phyloP scores from a whole-genome alignment of 495 filamentous ascomycete genomes.

The Arthonia radiata region DNA sequence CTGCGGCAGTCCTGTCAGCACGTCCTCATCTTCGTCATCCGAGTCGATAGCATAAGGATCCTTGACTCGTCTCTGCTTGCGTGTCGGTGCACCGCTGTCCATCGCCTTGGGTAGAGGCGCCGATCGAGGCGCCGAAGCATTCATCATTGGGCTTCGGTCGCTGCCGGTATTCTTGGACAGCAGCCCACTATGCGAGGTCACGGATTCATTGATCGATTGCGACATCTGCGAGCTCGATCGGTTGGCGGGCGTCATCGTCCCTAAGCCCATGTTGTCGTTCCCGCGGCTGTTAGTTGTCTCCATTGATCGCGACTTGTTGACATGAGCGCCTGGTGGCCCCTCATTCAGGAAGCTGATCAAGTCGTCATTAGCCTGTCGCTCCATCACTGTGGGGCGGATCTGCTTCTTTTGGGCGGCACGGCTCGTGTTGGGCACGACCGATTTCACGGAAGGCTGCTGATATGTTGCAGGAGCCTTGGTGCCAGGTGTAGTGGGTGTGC shows the following conservation, averaged over 20 bases:
- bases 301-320: constrained; percentile 30
- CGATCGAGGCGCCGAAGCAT: constrained; percentile 3
- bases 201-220: too few species aligned
- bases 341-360: constrained; percentile 85
- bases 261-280: neutral
- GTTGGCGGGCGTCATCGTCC: constrained; percentile 17
- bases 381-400: constrained; percentile 42
- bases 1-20: constrained; percentile 19
- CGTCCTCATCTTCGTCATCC: constrained; percentile 49
- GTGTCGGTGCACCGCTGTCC: constrained; percentile 14
- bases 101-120: constrained; percentile 7
- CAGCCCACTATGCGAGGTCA: too few species aligned
- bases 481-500: neutral
- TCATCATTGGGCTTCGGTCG: constrained; percentile 1
- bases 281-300: constrained; percentile 57
- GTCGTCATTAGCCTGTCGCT: constrained; percentile 46
- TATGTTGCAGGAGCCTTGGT: neutral
- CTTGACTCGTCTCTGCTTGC: constrained; percentile 50
- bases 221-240: constrained; percentile 7
- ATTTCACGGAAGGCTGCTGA: too few species aligned
- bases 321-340: constrained; percentile 33
- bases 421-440: too few species aligned
- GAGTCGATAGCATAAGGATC: constrained; percentile 86
- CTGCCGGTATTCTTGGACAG: constrained; percentile 1
- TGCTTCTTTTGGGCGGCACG: too few species aligned